Base-by-base conservation (phyloP, 1,139 yeast species). In the Suhomyces guaymorum region DNA sequence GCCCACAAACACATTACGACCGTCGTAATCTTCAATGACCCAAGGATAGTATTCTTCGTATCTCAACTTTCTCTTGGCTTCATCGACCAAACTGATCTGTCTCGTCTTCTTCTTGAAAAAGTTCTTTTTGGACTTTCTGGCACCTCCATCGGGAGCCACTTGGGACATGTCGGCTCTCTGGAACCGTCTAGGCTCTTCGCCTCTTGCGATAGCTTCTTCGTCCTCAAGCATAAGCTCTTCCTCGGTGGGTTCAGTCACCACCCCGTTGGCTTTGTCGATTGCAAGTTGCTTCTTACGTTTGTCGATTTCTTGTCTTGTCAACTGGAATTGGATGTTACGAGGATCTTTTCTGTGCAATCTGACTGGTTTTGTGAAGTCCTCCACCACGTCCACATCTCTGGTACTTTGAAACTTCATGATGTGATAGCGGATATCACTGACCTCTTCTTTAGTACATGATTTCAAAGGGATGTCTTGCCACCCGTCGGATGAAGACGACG, bases 11-110 rank as follows among this genome's bases (percentile, higher is more conserved):
- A 95, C 94, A 57, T 92, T 90, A 43, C 79, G 75, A 37, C 96
- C 96, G 49, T 88, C 96, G 58, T 86, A 90, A 62, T 94, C 98
- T 63, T 90, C 97, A 72, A 94, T 70, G 13, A 94, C 95, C 98
- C 98, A 92, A 0, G 98, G 98, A 51, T 87, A 90, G 55, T 83
- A 88, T 61, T 92, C 98, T 61, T 92, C 98, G 55, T 90, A 92
- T 51, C 97, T 73, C 45, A 92, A 65, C 54, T 79, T 83, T 43
- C 94, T 75, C 43, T 88, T 90, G 8, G 76, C 78, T 48, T 89
- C 97, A 51, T 87, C 87, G 57, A 86, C 78, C 13, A 83, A 75
- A 50, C 78, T 80, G 19, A 88, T 78, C 56, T 90, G 96, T 48
- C 92, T 75, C 0, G 97, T 90, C 57, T 89, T 89, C 47, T 86